Evolutionary conservation across 345 rosid genomes (phyloP).

Genomic region (Kernera saxatilis): DNA sequence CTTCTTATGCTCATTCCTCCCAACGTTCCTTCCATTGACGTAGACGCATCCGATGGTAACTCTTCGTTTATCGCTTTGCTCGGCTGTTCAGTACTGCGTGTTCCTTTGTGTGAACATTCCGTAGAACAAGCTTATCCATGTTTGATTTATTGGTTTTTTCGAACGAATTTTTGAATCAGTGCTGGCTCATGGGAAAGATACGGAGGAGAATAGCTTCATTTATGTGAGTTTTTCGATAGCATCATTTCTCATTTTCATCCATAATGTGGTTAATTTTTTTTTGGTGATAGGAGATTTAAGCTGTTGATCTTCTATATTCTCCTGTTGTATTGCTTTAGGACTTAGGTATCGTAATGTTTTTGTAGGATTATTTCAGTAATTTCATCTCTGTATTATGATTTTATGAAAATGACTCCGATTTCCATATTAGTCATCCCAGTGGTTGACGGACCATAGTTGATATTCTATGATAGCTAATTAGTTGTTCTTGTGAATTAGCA

Average conservation of each 20-base stretch:
- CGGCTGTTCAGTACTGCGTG: not conserved
- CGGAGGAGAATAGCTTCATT: conserved; percentile 81
- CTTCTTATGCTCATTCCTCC: conserved; percentile 84
- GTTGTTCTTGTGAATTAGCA: not conserved
- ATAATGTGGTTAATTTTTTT: not conserved
- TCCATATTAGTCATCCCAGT: conserved; percentile 7
- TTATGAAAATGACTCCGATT: not conserved
- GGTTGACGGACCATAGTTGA: not conserved
- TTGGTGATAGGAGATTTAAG: not conserved
- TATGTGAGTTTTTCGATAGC: conserved; percentile 57
- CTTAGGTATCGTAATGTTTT: not conserved
- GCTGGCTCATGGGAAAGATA: conserved; percentile 66
- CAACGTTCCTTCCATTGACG: conserved; percentile 89
- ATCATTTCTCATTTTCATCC: not conserved
- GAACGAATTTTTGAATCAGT: conserved; percentile 38
- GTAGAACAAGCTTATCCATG: not conserved
- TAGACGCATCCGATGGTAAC: conserved; percentile 89
- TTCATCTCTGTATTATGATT: not conserved
- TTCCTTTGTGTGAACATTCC: not conserved
- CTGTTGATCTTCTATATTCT: not conserved
- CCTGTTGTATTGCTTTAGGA: not conserved
- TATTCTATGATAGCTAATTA: conserved; percentile 1
- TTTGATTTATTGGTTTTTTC: conserved; percentile 8
- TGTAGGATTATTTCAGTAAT: not conserved
- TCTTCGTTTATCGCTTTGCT: not conserved